Conservation (phyloP, 257 asterid genomes). For the Lycium ferocissimum region DNA sequence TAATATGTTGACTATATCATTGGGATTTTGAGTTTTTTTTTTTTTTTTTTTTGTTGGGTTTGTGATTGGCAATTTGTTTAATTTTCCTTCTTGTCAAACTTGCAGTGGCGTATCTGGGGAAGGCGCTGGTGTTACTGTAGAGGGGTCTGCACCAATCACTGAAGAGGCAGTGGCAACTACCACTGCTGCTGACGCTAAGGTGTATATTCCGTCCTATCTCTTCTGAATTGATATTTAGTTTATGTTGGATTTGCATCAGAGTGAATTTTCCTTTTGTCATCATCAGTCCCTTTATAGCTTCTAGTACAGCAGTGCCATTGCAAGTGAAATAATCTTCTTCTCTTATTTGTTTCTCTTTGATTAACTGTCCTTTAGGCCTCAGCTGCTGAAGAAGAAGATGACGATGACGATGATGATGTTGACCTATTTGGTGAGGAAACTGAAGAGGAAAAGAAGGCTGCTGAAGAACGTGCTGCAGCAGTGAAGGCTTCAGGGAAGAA, state of each 20-base stretch:
- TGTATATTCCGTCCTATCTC: neutral
- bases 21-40: no score
- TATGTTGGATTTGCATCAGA: neutral
- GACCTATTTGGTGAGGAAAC: conserved; percentile 96
- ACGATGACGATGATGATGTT: conserved; percentile 78
- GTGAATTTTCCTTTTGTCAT: neutral
- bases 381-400: conserved; percentile 67
- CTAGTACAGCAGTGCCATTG: neutral
- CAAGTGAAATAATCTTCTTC: neutral
- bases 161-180: conserved; percentile 61
- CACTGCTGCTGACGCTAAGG: conserved; percentile 63
- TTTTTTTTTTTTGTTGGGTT: neutral
- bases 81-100: neutral
- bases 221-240: neutral
- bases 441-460: conserved; percentile 93
- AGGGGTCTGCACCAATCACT: conserved; percentile 57
- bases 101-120: conserved; percentile 77
- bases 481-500: conserved; percentile 83
- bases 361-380: conserved; percentile 48
- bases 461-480: conserved; percentile 94
- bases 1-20: neutral
- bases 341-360: neutral
- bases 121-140: conserved; percentile 64
- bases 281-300: neutral
- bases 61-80: neutral